Evolutionary conservation across 352 stramenopile genomes (phyloP), one percentile per base, ranked within the genome.

Genomic region (Phytopythium sindhum): DNA sequence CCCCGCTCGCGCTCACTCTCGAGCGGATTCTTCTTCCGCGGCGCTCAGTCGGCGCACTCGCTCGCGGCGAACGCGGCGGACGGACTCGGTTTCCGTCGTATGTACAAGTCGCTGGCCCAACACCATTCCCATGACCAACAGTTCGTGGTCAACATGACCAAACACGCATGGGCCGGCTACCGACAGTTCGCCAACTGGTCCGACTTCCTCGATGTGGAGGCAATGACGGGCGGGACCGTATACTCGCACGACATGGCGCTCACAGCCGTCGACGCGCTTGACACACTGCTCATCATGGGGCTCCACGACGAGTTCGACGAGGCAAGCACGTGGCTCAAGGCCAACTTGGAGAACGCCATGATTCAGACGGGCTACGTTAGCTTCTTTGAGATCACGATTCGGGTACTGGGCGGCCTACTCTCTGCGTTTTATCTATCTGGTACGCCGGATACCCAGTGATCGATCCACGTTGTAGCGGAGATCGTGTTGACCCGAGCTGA

Each of bases 231-330:
- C 2, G 61, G 57, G 7, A 77, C 59, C 0, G 58, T 81, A 28
- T 81, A 82, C 47, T 53, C 61, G 5, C 82, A 91, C 64, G 77
- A 88, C 54, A 84, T 91, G 78, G 80, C 82, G 9, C 74, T 86
- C 51, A 89, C 78, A 14, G 61, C 80, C 11, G 71, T 90, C 7
- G 83, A 91, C 50, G 74, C 83, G 31, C 73, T 92, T 14, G 84
- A 92, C 57, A 92, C 83, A 45, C 72, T 91, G 44, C 82, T 88
- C 55, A 42, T 91, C 10, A 73, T 89, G 64, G 79, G 81, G 0
- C 45, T 91, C 6, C 69, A 86, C 21, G 68, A 86, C 41, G 83
- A 89, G 29, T 92, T 88, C 51, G 70, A 88, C 44, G 70, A 85
- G 47, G 81, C 83, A 1, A 87, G 73, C 26, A 60, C 70, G 6